Base-by-base conservation (phyloP, 2,329 filamentous ascomycete species). In the Fusarium sp. region DNA sequence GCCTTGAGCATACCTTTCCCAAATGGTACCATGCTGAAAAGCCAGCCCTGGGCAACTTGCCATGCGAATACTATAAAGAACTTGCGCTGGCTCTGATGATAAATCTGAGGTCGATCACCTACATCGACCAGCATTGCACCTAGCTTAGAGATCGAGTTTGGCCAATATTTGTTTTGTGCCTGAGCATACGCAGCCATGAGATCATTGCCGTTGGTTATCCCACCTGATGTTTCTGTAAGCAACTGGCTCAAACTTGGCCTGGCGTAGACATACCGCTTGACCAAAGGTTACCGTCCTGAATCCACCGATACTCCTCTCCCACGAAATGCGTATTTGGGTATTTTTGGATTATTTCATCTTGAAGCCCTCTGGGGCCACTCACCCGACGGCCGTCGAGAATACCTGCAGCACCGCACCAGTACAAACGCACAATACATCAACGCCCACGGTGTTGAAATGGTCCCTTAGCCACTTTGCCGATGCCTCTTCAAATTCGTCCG, bases 171-270 rank as follows among this genome's bases (percentile, higher is more conserved):
- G n/a, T n/a, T 81, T 47, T 81, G 81, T 10, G 82, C 79, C 40
- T 85, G 83, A 13, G 84, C 83, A 75, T 89, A 89, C 5, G 86
- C 87, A 23, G 85, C 85, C 49, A 88, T 84, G 60, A 89, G 81
- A 64, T 89, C 88, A 72, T 89, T 88, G 37, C 87, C 87, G 68
- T 89, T 89, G 18, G 87, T 89, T 60, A 89, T 80, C 57, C 86
- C 86, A n/a, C 86, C 86, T 87, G 18, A 30, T 47, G 25, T 44
- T 47, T 9, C 28, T 30, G 43, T 64, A 44, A 69, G 52, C 35
- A 11, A 47, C 18, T 54, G 10, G 38, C 32, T 10, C 16, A 46
- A 16, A 15, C n/a, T 23, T 18, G 28, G 12, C 23, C 10, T 19
- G 25, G 16, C 10, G n/a, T 35, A 25, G 25, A 82, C 84, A 62